phyloP scores from a whole-genome alignment of 306 rosid species.

The Inga oerstediana region DNA sequence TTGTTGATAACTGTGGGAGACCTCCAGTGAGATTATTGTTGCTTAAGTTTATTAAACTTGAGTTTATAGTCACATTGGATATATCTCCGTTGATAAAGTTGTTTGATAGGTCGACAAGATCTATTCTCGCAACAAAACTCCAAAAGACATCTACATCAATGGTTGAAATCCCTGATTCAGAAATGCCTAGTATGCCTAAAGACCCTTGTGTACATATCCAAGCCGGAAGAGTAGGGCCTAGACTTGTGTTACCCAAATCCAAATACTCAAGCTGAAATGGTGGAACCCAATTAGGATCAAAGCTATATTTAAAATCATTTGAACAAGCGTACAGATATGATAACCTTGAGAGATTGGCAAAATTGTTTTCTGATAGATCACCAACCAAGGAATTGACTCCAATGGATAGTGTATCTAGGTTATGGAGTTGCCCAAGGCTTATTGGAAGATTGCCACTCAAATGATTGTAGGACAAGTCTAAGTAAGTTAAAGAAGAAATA shows the following conservation, averaged over 20 bases:
- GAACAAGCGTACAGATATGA: not conserved
- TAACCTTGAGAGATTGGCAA: conserved; percentile 11
- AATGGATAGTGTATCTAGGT: not conserved
- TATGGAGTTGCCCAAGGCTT: conserved; percentile 27
- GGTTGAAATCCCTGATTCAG: not conserved
- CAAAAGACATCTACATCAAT: too few relatives aligned
- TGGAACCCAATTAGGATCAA: too few relatives aligned
- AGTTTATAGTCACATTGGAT: not conserved
- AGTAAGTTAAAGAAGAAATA: conserved; percentile 28
- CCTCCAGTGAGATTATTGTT: not conserved
- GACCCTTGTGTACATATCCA: not conserved
- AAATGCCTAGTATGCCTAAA: not conserved
- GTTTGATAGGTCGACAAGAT: not conserved
- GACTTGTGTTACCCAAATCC: too few relatives aligned
- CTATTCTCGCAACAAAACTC: not conserved
- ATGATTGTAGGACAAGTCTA: not conserved
- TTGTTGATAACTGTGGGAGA: not conserved
- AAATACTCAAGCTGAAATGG: too few relatives aligned
- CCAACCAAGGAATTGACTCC: conserved; percentile 23
- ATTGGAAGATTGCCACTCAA: conserved; percentile 30
- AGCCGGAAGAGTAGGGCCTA: too few relatives aligned
- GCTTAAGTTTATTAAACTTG: not conserved
- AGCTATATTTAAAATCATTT: not conserved
- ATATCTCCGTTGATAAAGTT: not conserved
- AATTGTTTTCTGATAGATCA: not conserved